A percentile compares a stretch with the other conserved stretches of the same genome.
These are phyloP conservation scores for Penicillium nucicola DNA, from an alignment of 495 filamentous ascomycete genomes.

Conservation along the genomic window DNA sequence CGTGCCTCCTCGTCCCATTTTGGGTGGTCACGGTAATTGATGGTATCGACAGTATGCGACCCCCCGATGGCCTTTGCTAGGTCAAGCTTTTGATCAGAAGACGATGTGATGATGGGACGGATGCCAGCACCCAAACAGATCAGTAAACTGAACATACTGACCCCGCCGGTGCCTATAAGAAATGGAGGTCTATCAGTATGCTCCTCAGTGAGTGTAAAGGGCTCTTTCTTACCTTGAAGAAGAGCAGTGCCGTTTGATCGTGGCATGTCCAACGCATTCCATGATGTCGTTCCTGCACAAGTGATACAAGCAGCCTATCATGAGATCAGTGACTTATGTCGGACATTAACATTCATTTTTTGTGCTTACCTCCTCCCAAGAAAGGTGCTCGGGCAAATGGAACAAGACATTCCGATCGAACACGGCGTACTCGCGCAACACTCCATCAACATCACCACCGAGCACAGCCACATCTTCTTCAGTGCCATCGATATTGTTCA, in stretches of 20 bases:
- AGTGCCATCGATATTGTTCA: no score
- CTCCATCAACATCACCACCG: slow-evolving; percentile 25
- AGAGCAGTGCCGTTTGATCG: not conserved
- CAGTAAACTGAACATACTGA: slow-evolving; percentile 19
- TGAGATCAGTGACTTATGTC: not conserved
- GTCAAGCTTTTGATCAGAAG: slow-evolving; percentile 29
- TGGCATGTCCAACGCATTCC: slow-evolving; percentile 16
- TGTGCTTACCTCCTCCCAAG: slow-evolving; percentile 25
- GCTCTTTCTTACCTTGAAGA: not conserved
- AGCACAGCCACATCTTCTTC: not conserved
- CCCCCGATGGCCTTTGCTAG: slow-evolving; percentile 16
- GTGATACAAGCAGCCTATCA: slow-evolving; percentile 10
- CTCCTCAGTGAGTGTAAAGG: no score
- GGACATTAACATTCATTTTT: not conserved
- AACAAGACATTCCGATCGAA: slow-evolving; percentile 26
- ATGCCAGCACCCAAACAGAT: slow-evolving; percentile 11
- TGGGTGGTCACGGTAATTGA: not conserved
- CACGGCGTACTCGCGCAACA: slow-evolving; percentile 28
- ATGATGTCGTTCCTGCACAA: slow-evolving; percentile 23
- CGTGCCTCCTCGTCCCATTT: not conserved
- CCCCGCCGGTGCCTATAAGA: slow-evolving; percentile 27
- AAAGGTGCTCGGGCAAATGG: slow-evolving; percentile 21
- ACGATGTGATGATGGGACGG: slow-evolving; percentile 36
- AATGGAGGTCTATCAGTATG: no score
- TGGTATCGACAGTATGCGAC: not conserved